Evolutionary conservation across 2,329 filamentous ascomycete genomes (phyloP).

Genomic region (Microdochium nivale): DNA sequence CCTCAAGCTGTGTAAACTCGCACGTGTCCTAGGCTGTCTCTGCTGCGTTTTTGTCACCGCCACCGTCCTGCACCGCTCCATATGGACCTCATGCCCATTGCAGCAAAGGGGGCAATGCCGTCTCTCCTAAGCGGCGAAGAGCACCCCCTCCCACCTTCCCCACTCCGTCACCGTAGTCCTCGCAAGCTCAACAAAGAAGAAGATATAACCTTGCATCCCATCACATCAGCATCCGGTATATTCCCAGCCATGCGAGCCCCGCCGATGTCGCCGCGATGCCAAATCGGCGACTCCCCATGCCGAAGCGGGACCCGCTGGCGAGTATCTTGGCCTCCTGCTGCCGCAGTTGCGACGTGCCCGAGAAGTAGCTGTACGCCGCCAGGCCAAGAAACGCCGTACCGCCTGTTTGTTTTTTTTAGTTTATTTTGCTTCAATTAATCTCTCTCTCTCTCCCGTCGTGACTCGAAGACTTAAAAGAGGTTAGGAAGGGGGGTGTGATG

Average conservation of each 20-base stretch:
- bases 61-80: too few species aligned
- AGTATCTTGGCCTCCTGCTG: constrained; percentile 58
- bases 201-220: neutral
- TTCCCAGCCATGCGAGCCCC: constrained; percentile 58
- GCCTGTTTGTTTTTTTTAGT: constrained; percentile 38
- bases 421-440: neutral
- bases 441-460: neutral
- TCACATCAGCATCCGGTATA: constrained; percentile 57
- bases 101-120: too few species aligned
- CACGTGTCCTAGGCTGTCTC: too few species aligned
- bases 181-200: too few species aligned
- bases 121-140: too few species aligned
- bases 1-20: too few species aligned
- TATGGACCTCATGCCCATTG: too few species aligned
- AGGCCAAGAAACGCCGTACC: constrained; percentile 68
- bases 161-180: too few species aligned
- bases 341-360: constrained; percentile 63
- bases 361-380: constrained; percentile 68
- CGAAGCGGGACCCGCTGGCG: constrained; percentile 60
- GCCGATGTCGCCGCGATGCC: constrained; percentile 62
- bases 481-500: neutral
- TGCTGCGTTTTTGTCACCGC: too few species aligned
- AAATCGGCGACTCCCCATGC: constrained; percentile 59
- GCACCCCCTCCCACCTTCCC: too few species aligned
- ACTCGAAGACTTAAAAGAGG: constrained; percentile 2